Base-by-base conservation (phyloP, 495 filamentous ascomycete genomes). In the Entonaema liquescens region DNA sequence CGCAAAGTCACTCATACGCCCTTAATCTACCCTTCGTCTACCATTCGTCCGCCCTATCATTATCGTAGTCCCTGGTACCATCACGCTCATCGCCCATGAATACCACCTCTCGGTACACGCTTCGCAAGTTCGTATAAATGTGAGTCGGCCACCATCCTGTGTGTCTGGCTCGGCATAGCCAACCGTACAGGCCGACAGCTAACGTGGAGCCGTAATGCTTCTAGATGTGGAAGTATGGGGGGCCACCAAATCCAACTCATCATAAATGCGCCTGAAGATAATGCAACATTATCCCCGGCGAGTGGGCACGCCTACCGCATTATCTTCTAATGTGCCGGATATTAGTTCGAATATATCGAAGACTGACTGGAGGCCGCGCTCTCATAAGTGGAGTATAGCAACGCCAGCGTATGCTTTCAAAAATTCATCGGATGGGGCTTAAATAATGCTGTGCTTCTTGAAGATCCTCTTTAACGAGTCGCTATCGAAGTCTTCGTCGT, bases 401-500 rank as follows among this genome's bases (percentile, higher is more conserved):
- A 55, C 19, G 31, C 60, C 29, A 62, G 26, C n/a, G 29, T 28
- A 38, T 25, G 19, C 31, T 49, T 15, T 17, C 15, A 21, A 49
- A 12, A 54, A 7, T 28, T 21, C 5, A 33, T 12, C 19, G 3
- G 26, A 17, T 5, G 2, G 7, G 15, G n/a, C 57, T 75, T 65
- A 84, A 47, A 88, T 72, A 36, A 88, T 78, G 55, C 74, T 72
- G 57, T 85, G 76, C 71, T 83, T 84, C 57, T 71, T 66, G 36
- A 88, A 82, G 19, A 88, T 74, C 66, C 65, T 76, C 72, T 81
- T 82, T 35, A 88, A 74, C 2, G 84, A 79, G 54, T 81, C 77
- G 28, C 79, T 84, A 74, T 83, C 84, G 62, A 88, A 87, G 42
- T 83, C 78, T 35, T 83, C 83, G 21, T 88, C 84, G 38, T 87